These are phyloP conservation scores for Lecanoromycetidae sp. DNA, from an alignment of 2,329 filamentous ascomycete species.

Conservation along the genomic window DNA sequence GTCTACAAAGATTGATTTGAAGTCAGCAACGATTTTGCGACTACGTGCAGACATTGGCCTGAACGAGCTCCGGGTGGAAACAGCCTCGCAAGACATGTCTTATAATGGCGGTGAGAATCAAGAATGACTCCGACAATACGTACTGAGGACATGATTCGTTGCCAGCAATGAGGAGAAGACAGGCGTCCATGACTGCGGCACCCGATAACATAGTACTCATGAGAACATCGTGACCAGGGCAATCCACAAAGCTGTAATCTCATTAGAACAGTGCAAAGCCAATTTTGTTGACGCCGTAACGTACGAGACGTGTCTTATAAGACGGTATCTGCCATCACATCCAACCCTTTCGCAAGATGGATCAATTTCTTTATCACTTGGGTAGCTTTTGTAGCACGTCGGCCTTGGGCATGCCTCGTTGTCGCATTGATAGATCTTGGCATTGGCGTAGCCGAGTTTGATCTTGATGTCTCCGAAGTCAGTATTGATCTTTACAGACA, in stretches of 20 bases:
- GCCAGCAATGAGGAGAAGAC: conserved; percentile 87
- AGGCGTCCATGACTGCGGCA: conserved; percentile 98
- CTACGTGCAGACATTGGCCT: too few species aligned
- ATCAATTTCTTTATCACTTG: conserved; percentile 97
- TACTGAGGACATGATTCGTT: conserved; percentile 98
- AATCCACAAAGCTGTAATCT: conserved; percentile 73
- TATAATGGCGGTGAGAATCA: too few species aligned
- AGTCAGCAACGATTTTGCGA: too few species aligned
- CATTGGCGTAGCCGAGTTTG: conserved; percentile 98
- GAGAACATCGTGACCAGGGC: conserved; percentile 99
- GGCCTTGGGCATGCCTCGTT: conserved; percentile 82
- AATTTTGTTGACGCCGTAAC: conserved; percentile 27
- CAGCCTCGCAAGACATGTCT: too few species aligned
- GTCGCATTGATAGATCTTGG: conserved; percentile 98
- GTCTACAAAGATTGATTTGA: too few species aligned
- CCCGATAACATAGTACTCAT: conserved; percentile 99
- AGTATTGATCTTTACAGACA: too few species aligned
- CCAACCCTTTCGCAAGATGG: conserved; percentile 90
- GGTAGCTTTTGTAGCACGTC: conserved; percentile 91
- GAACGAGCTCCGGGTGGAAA: too few species aligned
- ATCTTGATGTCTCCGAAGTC: too few species aligned
- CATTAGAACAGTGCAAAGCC: conserved; percentile 16
- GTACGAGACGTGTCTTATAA: conserved; percentile 86
- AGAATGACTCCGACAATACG: too few species aligned
- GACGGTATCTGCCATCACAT: conserved; percentile 73